A percentile compares a stretch with the other conserved stretches of the same genome.
Evolutionary conservation across 805 yeast genomes (phyloP).

Genomic region (Metschnikowia rubicola): DNA sequence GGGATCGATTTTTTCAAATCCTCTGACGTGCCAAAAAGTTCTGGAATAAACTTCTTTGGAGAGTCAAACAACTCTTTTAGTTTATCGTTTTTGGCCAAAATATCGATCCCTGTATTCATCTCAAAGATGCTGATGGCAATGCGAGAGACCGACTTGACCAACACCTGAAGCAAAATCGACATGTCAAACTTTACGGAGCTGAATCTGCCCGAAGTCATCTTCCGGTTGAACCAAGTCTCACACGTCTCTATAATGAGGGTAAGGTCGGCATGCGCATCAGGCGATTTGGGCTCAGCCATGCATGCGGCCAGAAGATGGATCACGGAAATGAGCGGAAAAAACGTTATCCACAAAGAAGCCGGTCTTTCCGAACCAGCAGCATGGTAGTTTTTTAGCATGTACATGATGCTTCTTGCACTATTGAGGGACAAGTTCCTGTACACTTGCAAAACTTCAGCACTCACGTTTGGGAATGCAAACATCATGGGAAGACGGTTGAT

Average conservation of each 20-base stretch:
- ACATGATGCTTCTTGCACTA: slow-evolving; percentile 36
- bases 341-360: slow-evolving; percentile 29
- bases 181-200: slow-evolving; percentile 6
- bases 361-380: slow-evolving; percentile 19
- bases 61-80: slow-evolving; percentile 17
- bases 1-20: slow-evolving; percentile 1
- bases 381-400: slow-evolving; percentile 21
- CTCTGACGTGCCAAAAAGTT: slow-evolving; percentile 8
- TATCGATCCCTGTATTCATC: slow-evolving; percentile 15
- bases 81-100: slow-evolving; percentile 12
- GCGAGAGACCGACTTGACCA: slow-evolving; percentile 21
- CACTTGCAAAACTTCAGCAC: slow-evolving; percentile 12
- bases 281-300: slow-evolving; percentile 28
- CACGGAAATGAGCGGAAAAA: slow-evolving; percentile 32
- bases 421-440: slow-evolving; percentile 30
- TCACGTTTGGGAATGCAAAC: slow-evolving; percentile 16
- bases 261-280: slow-evolving; percentile 27
- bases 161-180: slow-evolving; percentile 14
- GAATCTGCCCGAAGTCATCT: slow-evolving; percentile 4
- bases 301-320: slow-evolving; percentile 29
- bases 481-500: slow-evolving; percentile 33
- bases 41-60: slow-evolving; percentile 17
- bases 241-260: slow-evolving; percentile 23
- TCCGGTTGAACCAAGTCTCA: slow-evolving; percentile 9
- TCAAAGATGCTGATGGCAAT: slow-evolving; percentile 23